Conservation (phyloP, 768 basidiomycete species). For the Tephrocybe rancida region DNA sequence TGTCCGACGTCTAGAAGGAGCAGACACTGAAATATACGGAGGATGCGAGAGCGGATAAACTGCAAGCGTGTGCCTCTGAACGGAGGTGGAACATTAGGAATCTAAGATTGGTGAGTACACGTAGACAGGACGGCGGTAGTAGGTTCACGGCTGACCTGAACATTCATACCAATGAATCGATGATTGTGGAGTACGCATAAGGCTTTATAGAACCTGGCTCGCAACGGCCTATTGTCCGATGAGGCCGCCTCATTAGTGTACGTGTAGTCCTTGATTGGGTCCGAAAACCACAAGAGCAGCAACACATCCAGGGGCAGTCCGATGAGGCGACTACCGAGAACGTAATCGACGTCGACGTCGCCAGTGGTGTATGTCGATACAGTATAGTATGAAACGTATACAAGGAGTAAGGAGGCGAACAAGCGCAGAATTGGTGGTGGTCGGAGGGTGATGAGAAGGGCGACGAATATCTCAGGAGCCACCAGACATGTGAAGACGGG, state of each 20-base stretch:
- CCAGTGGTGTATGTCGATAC: conserved; percentile 7
- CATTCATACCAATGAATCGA: conserved; percentile 8
- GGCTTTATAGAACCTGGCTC: neutral
- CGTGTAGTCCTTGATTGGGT: conserved; percentile 11
- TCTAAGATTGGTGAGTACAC: neutral
- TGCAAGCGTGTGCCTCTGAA: conserved; percentile 3
- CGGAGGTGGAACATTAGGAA: neutral
- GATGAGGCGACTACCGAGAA: conserved; percentile 1
- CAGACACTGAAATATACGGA: conserved; percentile 5
- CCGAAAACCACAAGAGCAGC: conserved; percentile 3
- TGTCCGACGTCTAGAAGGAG: conserved; percentile 10
- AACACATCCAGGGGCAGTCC: neutral
- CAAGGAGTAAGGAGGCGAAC: conserved; percentile 1
- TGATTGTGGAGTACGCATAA: conserved; percentile 6
- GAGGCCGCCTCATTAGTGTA: neutral
- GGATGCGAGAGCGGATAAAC: conserved; percentile 6
- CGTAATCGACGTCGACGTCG: neutral
- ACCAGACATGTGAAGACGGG: conserved; percentile 3
- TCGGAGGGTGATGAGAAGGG: conserved; percentile 4
- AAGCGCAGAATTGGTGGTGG: conserved; percentile 4
- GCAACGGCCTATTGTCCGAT: neutral
- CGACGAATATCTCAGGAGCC: conserved; percentile 6
- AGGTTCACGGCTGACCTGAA: neutral
- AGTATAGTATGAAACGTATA: conserved; percentile 5
- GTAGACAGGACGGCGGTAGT: neutral